phyloP scores from a whole-genome alignment of 352 stramenopile species.

The Phytophthora parvispora region DNA sequence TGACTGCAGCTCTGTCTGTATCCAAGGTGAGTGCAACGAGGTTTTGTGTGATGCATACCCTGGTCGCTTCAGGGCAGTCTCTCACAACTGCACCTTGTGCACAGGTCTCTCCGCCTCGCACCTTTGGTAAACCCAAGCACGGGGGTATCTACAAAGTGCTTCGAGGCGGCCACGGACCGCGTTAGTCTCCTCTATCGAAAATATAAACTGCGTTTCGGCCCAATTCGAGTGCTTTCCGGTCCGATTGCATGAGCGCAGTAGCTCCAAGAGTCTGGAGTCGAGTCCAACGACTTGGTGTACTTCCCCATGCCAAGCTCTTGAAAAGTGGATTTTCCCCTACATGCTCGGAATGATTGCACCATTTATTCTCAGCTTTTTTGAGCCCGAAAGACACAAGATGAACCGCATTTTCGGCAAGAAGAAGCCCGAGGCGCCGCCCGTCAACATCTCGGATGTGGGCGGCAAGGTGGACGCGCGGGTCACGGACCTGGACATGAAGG shows the following conservation, averaged over 20 bases:
- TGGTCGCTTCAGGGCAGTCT: background rate
- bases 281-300: too few relatives aligned
- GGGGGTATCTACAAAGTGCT: conserved; percentile 83
- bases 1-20: conserved; percentile 6
- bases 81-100: conserved; percentile 4
- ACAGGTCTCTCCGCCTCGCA: conserved; percentile 40
- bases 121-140: conserved; percentile 60
- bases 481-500: conserved; percentile 86
- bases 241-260: background rate
- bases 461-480: conserved; percentile 79
- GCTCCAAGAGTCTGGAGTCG: background rate
- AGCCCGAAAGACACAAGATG: conserved; percentile 43
- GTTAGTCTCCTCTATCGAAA: conserved; percentile 3
- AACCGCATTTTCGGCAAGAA: conserved; percentile 91
- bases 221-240: background rate
- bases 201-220: background rate
- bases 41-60: background rate
- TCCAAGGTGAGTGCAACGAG: conserved; percentile 20
- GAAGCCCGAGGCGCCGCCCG: conserved; percentile 70
- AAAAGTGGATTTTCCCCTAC: conserved; percentile 16
- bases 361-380: background rate
- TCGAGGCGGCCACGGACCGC: conserved; percentile 25
- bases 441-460: conserved; percentile 88
- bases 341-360: conserved; percentile 3
- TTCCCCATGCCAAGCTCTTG: too few relatives aligned